Base-by-base conservation (phyloP, 106 monocot genomes). In the Acorus calamus region DNA sequence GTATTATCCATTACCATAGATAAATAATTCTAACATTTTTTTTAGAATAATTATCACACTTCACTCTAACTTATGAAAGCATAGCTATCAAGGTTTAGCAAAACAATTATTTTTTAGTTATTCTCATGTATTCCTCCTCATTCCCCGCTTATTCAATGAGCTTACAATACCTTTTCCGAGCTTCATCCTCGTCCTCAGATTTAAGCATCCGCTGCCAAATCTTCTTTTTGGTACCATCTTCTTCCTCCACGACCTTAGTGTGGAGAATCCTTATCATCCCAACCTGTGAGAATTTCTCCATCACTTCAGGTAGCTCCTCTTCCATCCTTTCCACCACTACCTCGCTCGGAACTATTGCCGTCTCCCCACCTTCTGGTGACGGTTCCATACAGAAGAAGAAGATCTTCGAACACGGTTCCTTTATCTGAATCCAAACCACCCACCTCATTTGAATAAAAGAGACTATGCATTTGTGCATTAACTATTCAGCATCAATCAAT, bases 371-470 rank as follows among this genome's bases (percentile, higher is more conserved):
- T 28, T 70, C 66, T 1, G 69, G 52, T 3, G 80, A 5, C 12
- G 67, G 62, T 45, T 69, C 7, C 4, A 12, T 0, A 58, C 80
- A 80, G 55, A 14, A 63, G 70, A 80, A 75, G 75, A 80, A 71
- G n/a, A 80, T 53, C 57, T 75, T 80, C 3, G 74, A 59, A 45
- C 69, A 60, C 0, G 47, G 47, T 2, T 43, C n/a, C 11, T 58
- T 50, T 6, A 47, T 46, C 73, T 77, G 8, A 28, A 28, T 28
- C 28, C 28, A 28, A 28, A 28, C 28, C 28, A 28, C 1, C 28
- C 28, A 28, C 28, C 28, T 28, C 28, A 28, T 28, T 28, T 1
- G 28, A 28, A 28, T 28, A 28, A 28, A 28, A 28, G 28, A 28
- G 28, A 28, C 1, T 28, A 28, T 28, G 28, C 28, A 28, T 28